These are phyloP conservation scores for Komagataella pastoris DNA, from an alignment of 805 yeast species.

Conservation along the genomic window DNA sequence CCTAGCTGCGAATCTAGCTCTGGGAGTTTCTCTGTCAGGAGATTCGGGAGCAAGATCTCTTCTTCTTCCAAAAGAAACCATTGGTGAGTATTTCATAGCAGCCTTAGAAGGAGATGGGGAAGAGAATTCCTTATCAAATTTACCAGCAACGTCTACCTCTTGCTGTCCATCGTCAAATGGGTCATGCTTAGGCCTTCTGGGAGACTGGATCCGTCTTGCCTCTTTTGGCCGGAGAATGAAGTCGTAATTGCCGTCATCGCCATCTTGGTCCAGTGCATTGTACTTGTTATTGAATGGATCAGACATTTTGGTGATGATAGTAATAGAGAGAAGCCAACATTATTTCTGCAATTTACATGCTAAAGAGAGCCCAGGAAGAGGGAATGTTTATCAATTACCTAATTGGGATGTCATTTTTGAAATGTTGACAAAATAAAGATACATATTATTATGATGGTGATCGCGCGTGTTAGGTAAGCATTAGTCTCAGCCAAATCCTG, in stretches of 20 bases:
- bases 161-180: neutral
- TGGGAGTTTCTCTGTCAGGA: conserved; percentile 28
- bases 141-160: neutral
- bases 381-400: neutral
- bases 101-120: conserved; percentile 20
- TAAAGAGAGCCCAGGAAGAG: neutral
- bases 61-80: conserved; percentile 20
- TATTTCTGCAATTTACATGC: neutral
- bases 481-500: conserved; percentile 70
- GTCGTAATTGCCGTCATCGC: neutral
- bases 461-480: neutral
- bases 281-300: neutral
- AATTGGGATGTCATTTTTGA: neutral
- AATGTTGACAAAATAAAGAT: neutral
- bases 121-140: neutral
- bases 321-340: neutral
- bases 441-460: neutral
- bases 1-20: conserved; percentile 53
- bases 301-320: neutral
- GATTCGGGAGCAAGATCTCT: conserved; percentile 16
- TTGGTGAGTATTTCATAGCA: conserved; percentile 17
- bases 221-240: neutral
- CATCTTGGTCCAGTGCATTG: neutral
- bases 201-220: neutral
- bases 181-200: neutral